Evolutionary conservation across 805 yeast species (phyloP), one percentile per base, ranked within the genome.

Genomic region (Saccharomycopsis olivae): DNA sequence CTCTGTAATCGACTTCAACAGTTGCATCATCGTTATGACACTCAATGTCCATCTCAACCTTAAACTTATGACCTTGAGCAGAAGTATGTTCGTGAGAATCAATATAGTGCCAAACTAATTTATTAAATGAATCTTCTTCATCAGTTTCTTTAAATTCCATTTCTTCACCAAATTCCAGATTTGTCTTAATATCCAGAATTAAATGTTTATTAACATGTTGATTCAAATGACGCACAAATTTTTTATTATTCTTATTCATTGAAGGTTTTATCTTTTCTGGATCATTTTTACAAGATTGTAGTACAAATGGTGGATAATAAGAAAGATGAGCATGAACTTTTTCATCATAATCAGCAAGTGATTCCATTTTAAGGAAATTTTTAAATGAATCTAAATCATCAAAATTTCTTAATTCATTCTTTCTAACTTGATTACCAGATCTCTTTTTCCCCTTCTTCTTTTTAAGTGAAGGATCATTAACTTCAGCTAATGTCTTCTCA

Each of bases 171-270:
- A 66, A 57, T 34, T 84, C 82, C n/a, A 77, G 62, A 55, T 75
- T 71, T 43, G 64, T 66, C 47, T 68, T 69, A 59, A 81, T 75
- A 50, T 79, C 88, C 46, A 70, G 68, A 53, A 81, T 64, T 53
- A 81, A 60, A 56, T 80, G 88, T 53, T 78, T 78, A 51, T 75
- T 72, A 40, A 81, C 65, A 53, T 81, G 89, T 57, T 81, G 89
- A 52, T 76, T 79, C 56, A 81, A 66, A 57, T 79, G 79, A 55
- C 89, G 68, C 45, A 73, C 74, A 54, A 78, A 81, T 58, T 79
- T 79, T 51, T 74, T 71, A 42, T 78, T 75, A 55, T 80, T 74
- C 46, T 79, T 75, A 59, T 79, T 80, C 66, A 73, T 75, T 32
- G 81, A 73, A 23, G 80, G 78, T 56, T 79, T 78, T 47, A 80